phyloP scores from a whole-genome alignment of 805 yeast genomes.

The Nakazawaea ambrosiae region DNA sequence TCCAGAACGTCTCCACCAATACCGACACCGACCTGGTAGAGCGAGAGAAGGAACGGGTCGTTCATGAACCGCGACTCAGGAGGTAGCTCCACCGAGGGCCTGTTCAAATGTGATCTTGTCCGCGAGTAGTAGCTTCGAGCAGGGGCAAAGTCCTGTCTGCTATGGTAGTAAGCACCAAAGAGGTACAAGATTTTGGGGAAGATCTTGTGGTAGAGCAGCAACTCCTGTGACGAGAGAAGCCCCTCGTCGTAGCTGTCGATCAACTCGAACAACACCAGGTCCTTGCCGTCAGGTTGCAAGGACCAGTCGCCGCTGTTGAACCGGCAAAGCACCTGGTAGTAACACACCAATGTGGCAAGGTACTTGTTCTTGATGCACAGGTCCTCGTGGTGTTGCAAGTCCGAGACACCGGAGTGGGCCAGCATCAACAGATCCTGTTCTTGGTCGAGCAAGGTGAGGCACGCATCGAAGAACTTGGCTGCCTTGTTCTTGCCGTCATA shows the following conservation, averaged over 20 bases:
- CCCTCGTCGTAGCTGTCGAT: slow-evolving; percentile 29
- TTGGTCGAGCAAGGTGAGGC: slow-evolving; percentile 20
- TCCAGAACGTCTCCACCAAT: slow-evolving; percentile 20
- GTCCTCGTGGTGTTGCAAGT: slow-evolving; percentile 18
- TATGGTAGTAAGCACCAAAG: slow-evolving; percentile 33
- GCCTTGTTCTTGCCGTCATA: slow-evolving; percentile 28
- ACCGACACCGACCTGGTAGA: slow-evolving; percentile 17
- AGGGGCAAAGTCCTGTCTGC: slow-evolving; percentile 25
- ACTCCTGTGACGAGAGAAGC: slow-evolving; percentile 31
- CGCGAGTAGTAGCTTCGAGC: slow-evolving; percentile 34
- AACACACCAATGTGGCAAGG: slow-evolving; percentile 23
- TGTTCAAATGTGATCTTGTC: slow-evolving; percentile 20
- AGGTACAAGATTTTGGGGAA: slow-evolving; percentile 32
- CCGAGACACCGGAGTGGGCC: slow-evolving; percentile 7
- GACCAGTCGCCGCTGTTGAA: slow-evolving; percentile 24
- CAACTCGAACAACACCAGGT: slow-evolving; percentile 23
- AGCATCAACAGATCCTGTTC: slow-evolving; percentile 20
- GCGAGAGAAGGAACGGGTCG: slow-evolving; percentile 9
- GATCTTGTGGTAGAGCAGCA: slow-evolving; percentile 27
- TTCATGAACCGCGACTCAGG: slow-evolving; percentile 1
- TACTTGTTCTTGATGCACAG: slow-evolving; percentile 24
- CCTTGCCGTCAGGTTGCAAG: slow-evolving; percentile 6
- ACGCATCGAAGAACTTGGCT: slow-evolving; percentile 28
- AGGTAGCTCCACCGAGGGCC: background rate
- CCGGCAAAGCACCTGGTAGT: slow-evolving; percentile 30